Evolutionary conservation across 2,329 filamentous ascomycete species (phyloP).

Genomic region (Diaporthe citriasiana): DNA sequence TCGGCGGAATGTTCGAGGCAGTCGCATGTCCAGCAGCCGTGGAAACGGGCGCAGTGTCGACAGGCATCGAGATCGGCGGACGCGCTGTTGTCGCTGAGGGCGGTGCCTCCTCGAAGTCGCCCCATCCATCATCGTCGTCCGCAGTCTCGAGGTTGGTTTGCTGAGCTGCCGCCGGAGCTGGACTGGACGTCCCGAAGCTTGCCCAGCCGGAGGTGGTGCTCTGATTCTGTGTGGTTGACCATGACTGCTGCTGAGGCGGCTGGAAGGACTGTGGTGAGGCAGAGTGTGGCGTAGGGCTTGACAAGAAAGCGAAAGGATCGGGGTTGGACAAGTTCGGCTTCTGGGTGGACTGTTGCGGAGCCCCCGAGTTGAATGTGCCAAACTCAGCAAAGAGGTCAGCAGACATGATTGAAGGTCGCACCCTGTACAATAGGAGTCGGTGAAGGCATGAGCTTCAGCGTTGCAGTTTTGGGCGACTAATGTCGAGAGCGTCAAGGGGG

Average conservation of each 20-base stretch:
- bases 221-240: slow-evolving; percentile 46
- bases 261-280: slow-evolving; percentile 36
- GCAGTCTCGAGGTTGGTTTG: slow-evolving; percentile 43
- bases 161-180: slow-evolving; percentile 18
- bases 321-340: slow-evolving; percentile 39
- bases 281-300: slow-evolving; percentile 42
- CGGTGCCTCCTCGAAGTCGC: slow-evolving; percentile 75
- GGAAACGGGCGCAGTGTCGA: slow-evolving; percentile 5
- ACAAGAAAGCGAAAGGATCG: slow-evolving; percentile 53
- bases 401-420: slow-evolving; percentile 63
- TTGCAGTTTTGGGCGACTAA: slow-evolving; percentile 4
- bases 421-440: slow-evolving; percentile 13
- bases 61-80: slow-evolving; percentile 33
- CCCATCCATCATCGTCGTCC: slow-evolving; percentile 74
- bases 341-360: slow-evolving; percentile 46
- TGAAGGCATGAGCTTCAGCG: slow-evolving; percentile 27
- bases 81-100: slow-evolving; percentile 45
- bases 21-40: slow-evolving; percentile 35
- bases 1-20: slow-evolving; percentile 21
- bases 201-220: slow-evolving; percentile 45
- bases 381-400: slow-evolving; percentile 77
- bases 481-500: slow-evolving; percentile 3
- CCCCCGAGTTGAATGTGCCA: slow-evolving; percentile 61
- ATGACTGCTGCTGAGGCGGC: slow-evolving; percentile 44
- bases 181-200: slow-evolving; percentile 35